Percentiles rank a stretch among this genome's conserved stretches.
phyloP scores from a whole-genome alignment of 345 rosid species.

The Sonneratia caseolaris region DNA sequence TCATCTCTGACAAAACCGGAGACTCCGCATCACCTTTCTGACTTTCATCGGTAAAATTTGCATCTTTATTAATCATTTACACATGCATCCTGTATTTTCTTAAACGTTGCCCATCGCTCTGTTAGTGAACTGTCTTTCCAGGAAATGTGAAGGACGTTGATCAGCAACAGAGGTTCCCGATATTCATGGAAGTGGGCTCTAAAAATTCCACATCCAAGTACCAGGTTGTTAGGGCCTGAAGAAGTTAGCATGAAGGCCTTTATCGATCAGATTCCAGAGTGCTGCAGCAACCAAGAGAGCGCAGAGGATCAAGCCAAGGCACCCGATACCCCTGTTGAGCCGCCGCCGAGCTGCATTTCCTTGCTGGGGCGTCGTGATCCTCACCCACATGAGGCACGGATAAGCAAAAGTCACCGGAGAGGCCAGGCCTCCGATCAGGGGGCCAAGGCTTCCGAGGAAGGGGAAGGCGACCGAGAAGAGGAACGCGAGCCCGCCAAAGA shows the following conservation, averaged over 20 bases:
- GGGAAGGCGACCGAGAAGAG: slow-evolving; percentile 39
- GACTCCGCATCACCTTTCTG: too few relatives aligned
- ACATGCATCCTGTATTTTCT: too few relatives aligned
- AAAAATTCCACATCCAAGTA: too few relatives aligned
- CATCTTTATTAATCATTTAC: too few relatives aligned
- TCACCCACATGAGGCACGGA: slow-evolving; percentile 58
- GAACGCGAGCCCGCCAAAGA: slow-evolving; percentile 34
- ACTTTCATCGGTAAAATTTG: too few relatives aligned
- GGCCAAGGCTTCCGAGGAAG: slow-evolving; percentile 27
- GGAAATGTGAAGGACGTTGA: too few relatives aligned
- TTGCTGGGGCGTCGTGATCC: slow-evolving; percentile 11
- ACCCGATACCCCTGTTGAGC: slow-evolving; percentile 34
- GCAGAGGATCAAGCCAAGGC: slow-evolving; percentile 24
- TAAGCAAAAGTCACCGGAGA: slow-evolving; percentile 32
- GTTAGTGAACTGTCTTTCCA: too few relatives aligned
- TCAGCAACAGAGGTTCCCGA: too few relatives aligned
- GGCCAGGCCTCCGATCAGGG: slow-evolving; percentile 36
- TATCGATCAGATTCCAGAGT: slow-evolving; percentile 18
- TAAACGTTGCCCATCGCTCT: too few relatives aligned
- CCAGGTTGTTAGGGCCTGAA: neutral
- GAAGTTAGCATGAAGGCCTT: neutral
- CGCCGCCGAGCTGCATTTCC: slow-evolving; percentile 23
- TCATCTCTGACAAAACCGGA: too few relatives aligned
- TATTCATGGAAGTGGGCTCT: too few relatives aligned
- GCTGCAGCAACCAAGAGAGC: slow-evolving; percentile 28